These are phyloP conservation scores for Citrus sp. DNA, from an alignment of 345 rosid species.

Conservation along the genomic window DNA sequence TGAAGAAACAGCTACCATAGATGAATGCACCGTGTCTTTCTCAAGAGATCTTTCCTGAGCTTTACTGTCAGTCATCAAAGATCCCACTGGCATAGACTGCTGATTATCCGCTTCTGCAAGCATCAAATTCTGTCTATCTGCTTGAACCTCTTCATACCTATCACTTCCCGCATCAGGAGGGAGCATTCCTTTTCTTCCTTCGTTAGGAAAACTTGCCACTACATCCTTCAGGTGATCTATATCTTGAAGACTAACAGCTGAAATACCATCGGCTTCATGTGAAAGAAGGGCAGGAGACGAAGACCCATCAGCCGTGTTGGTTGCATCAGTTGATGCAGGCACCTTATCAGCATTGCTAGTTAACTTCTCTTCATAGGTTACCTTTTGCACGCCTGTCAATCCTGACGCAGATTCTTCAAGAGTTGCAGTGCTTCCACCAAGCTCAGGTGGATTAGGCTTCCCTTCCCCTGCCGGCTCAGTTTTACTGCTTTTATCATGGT, in stretches of 20 bases:
- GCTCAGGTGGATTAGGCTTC: conserved; percentile 7
- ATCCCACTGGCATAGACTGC: conserved; percentile 32
- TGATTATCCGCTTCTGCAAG: conserved; percentile 29
- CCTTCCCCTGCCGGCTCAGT: conserved; percentile 20
- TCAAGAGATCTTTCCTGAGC: conserved; percentile 36
- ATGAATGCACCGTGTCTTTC: conserved; percentile 19
- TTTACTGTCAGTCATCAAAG: conserved; percentile 28
- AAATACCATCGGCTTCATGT: conserved; percentile 25
- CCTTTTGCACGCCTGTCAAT: conserved; percentile 17
- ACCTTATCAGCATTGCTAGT: conserved; percentile 21
- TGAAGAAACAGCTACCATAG: conserved; percentile 24
- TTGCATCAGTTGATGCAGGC: conserved; percentile 23
- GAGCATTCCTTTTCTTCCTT: conserved; percentile 24
- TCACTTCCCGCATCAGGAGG: conserved; percentile 13
- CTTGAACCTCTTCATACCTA: conserved; percentile 20
- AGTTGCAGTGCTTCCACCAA: conserved; percentile 17
- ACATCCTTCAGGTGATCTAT: conserved; percentile 11
- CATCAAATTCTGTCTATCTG: conserved; percentile 20
- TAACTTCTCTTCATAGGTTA: conserved; percentile 26
- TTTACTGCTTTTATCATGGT: conserved; percentile 28
- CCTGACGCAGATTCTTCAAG: conserved; percentile 19
- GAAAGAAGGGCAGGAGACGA: conserved; percentile 19
- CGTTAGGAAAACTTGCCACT: conserved; percentile 17
- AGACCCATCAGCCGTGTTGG: conserved; percentile 23
- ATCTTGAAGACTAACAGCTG: conserved; percentile 14